Evolutionary conservation across 441 rosid genomes (phyloP), one percentile per base, ranked within the genome.

Genomic region (Populus hybrid): DNA sequence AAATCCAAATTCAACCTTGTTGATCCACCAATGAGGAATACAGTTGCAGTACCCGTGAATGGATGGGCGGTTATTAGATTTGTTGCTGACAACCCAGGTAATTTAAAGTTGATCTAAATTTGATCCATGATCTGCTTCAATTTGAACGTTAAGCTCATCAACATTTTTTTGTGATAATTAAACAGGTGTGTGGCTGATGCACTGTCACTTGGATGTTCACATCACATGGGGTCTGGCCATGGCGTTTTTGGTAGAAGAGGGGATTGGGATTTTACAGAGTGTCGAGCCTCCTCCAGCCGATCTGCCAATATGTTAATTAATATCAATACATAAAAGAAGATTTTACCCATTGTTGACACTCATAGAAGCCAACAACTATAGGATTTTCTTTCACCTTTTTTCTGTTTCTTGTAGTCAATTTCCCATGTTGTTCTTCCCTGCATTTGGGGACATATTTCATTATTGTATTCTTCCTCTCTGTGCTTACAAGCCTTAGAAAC

Each of bases 31-130:
- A 78, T 89, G 66, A 89, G 98, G 80, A 95, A 95, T 78, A 95
- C 97, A 0, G 94, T 84, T 21, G 88, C 89, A n/a, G 96, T 95
- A 23, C 96, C 97, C 2, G 84, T 72, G 5, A 88, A 86, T 74
- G 98, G 99, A 34, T 95, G 98, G 99, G 86, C 97, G 3, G 98
- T 93, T 78, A 91, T 93, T 61, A 83, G 99, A 91, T 95, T 95
- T 72, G 92, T 92, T 0, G 97, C 98, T 0, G 97, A 94, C 46
- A 95, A 94, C 80, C 99, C 98, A 32, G 99, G 99, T 92, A 81
- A 38, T 7, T 21, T 6, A 67, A 63, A 42, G 12, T 32, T 38
- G 14, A 10, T 42, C 50, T 42, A 42, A 16, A 14, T 1, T 46
- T 30, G 14, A 10, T 21, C n/a, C 10, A 2, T 7, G 8, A 10